Conservation (phyloP, 805 yeast species). For the Sugiyamaella americana region DNA sequence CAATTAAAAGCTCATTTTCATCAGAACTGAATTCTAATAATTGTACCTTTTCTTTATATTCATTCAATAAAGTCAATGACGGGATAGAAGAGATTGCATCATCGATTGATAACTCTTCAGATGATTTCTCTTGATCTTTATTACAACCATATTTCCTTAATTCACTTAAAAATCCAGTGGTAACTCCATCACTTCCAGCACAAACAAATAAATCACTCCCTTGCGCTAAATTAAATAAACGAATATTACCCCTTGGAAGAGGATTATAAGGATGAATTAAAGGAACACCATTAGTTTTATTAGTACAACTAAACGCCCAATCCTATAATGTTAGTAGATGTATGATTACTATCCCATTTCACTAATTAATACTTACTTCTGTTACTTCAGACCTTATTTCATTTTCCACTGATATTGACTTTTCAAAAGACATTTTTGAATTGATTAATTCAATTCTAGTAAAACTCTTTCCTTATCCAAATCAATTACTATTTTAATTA, state of each 20-base stretch:
- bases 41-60: conserved; percentile 10
- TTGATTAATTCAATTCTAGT: too few relatives aligned
- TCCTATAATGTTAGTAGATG: conserved; percentile 15
- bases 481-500: too few relatives aligned
- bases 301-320: conserved; percentile 20
- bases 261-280: conserved; percentile 13
- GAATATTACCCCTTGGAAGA: conserved; percentile 17
- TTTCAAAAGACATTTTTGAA: too few relatives aligned
- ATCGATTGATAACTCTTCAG: neutral
- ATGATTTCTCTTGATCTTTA: neutral
- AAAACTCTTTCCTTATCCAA: too few relatives aligned
- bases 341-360: neutral
- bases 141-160: conserved; percentile 14
- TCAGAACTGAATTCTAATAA: conserved; percentile 23
- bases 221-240: conserved; percentile 25
- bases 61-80: neutral
- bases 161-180: conserved; percentile 17
- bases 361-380: neutral
- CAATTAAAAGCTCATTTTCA: conserved; percentile 20
- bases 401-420: too few relatives aligned
- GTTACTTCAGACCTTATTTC: too few relatives aligned
- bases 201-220: conserved; percentile 22
- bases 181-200: conserved; percentile 20
- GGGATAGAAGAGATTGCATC: too few relatives aligned
- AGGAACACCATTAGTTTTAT: conserved; percentile 8